Percentiles rank a stretch among this genome's conserved stretches.
Conservation (phyloP, 2,329 filamentous ascomycete genomes). For the Cyclaneusma minus region DNA sequence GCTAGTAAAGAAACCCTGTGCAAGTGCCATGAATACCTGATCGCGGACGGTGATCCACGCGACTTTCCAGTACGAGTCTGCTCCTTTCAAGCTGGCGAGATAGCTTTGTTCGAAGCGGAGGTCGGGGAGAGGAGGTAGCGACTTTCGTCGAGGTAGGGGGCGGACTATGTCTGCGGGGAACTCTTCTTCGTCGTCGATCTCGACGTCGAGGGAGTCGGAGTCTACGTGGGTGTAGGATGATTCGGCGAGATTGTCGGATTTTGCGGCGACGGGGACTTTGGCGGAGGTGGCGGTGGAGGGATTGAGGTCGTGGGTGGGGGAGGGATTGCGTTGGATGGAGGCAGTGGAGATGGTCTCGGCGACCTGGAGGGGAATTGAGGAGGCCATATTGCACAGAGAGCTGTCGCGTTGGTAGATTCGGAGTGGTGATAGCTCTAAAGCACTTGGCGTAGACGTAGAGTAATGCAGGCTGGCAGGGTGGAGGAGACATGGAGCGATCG, state of each 20-base stretch:
- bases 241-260: conserved; percentile 13
- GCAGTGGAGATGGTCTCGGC: conserved; percentile 70
- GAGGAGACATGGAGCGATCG: too few relatives aligned
- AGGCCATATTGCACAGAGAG: conserved; percentile 15
- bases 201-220: conserved; percentile 22
- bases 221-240: conserved; percentile 15
- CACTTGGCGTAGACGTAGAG: too few relatives aligned
- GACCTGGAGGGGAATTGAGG: conserved; percentile 42
- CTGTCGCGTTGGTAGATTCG: too few relatives aligned
- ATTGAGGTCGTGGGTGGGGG: conserved; percentile 60
- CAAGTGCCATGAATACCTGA: conserved; percentile 70
- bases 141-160: conserved; percentile 32
- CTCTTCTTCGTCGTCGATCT: conserved; percentile 42
- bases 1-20: conserved; percentile 83
- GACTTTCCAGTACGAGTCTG: conserved; percentile 66
- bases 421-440: too few relatives aligned
- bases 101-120: conserved; percentile 98
- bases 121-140: conserved; percentile 60
- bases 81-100: conserved; percentile 69
- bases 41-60: conserved; percentile 75
- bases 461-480: too few relatives aligned
- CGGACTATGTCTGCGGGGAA: conserved; percentile 52
- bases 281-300: conserved; percentile 60
- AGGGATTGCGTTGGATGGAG: conserved; percentile 59
- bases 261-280: conserved; percentile 41